These are phyloP conservation scores for Daldinia loculata DNA, from an alignment of 495 filamentous ascomycete genomes.

Conservation along the genomic window DNA sequence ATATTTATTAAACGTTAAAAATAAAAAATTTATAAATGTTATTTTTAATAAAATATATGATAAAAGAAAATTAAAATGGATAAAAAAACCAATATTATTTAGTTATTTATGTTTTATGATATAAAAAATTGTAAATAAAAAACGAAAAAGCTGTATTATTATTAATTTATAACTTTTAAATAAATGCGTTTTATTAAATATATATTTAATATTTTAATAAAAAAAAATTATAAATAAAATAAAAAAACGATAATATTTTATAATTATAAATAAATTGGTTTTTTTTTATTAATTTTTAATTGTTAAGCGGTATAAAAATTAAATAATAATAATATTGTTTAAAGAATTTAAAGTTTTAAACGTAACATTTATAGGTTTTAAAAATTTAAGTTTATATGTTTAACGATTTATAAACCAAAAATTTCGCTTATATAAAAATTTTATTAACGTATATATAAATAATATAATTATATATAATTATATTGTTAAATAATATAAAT, in stretches of 20 bases:
- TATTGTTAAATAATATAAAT: too few relatives aligned
- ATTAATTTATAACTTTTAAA: background rate
- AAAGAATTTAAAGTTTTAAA: background rate
- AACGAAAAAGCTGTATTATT: background rate
- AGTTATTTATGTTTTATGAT: background rate
- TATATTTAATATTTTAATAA: background rate
- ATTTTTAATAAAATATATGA: background rate
- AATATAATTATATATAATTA: too few relatives aligned
- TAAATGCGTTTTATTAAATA: background rate
- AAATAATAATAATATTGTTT: background rate
- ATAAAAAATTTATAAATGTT: background rate
- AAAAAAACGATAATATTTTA: background rate
- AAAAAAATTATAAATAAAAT: background rate
- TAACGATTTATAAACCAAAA: too few relatives aligned
- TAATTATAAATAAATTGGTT: background rate
- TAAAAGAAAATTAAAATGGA: background rate
- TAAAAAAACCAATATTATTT: background rate
- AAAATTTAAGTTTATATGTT: too few relatives aligned
- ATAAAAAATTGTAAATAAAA: background rate
- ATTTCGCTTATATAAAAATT: too few relatives aligned
- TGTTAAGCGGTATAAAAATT: background rate
- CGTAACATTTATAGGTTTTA: too few relatives aligned
- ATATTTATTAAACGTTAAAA: background rate
- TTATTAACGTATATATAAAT: too few relatives aligned
- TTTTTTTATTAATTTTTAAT: constrained; percentile 1